Evolutionary conservation across 2,329 filamentous ascomycete species (phyloP).

Genomic region (Paraphaeosphaeria sporulosa): DNA sequence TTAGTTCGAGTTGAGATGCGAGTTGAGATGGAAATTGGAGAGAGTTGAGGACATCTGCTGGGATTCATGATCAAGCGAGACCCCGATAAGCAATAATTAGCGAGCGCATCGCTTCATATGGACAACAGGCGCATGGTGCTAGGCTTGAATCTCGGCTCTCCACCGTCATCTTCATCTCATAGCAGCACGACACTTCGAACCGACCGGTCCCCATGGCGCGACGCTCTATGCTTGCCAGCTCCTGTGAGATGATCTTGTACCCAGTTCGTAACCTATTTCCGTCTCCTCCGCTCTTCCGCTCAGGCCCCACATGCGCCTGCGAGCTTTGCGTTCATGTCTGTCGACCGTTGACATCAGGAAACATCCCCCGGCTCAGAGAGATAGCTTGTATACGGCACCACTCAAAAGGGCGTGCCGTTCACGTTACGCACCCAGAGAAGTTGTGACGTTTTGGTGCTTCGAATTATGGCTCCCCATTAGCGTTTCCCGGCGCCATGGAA

Average conservation of each 20-base stretch:
- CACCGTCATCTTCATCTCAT: not conserved
- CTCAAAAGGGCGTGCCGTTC: not conserved
- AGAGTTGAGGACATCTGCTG: not conserved
- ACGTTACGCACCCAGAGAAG: not conserved
- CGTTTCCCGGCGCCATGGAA: constrained; percentile 17
- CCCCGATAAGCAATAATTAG: not conserved
- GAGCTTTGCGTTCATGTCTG: not conserved
- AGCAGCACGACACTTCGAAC: not conserved
- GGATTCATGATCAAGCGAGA: not conserved
- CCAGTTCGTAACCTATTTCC: no score
- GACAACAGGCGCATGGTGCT: not conserved
- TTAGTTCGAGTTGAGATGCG: not conserved
- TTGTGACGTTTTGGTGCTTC: not conserved
- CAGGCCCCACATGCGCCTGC: not conserved
- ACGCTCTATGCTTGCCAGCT: not conserved
- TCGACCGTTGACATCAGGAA: not conserved
- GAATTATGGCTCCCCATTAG: constrained; percentile 24
- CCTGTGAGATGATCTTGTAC: not conserved
- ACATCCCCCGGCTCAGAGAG: not conserved
- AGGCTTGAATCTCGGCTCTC: not conserved
- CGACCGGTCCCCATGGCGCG: not conserved
- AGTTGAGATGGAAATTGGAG: no score
- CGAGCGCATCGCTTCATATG: not conserved
- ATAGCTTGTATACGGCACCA: not conserved
- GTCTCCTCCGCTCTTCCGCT: not conserved